Evolutionary conservation across 2,329 filamentous ascomycete genomes (phyloP).

Genomic region (Epichloe coenophiala): DNA sequence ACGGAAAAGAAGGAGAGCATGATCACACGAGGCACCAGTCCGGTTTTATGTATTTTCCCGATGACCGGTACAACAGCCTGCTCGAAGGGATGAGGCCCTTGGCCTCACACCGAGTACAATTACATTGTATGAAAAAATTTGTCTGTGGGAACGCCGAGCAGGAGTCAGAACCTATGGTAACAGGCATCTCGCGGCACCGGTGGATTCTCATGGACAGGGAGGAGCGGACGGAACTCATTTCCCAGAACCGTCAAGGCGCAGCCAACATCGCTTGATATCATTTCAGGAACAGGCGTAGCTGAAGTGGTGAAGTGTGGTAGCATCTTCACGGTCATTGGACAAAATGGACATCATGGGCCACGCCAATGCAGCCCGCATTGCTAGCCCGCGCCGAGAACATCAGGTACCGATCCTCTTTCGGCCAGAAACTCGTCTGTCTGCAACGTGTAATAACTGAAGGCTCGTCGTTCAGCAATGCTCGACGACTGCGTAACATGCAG

Average conservation of each 20-base stretch:
- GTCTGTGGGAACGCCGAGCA: too few species aligned
- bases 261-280: background rate
- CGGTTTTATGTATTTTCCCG: background rate
- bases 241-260: background rate
- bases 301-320: slow-evolving; percentile 4
- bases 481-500: background rate
- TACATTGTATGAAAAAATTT: too few species aligned
- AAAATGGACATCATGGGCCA: background rate
- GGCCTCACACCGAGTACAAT: too few species aligned
- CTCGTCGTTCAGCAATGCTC: background rate
- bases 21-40: slow-evolving; percentile 4
- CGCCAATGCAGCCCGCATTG: slow-evolving; percentile 3
- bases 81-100: too few species aligned
- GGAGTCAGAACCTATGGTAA: background rate
- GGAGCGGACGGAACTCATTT: background rate
- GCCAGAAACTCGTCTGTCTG: background rate
- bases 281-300: slow-evolving; percentile 22
- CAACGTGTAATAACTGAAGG: background rate
- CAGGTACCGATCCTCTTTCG: background rate
- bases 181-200: background rate
- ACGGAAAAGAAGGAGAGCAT: background rate
- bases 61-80: too few species aligned
- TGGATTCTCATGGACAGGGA: background rate
- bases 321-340: slow-evolving; percentile 2
- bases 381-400: background rate